Conservation (phyloP, 1,139 yeast genomes). For the Scheffersomyces titani region DNA sequence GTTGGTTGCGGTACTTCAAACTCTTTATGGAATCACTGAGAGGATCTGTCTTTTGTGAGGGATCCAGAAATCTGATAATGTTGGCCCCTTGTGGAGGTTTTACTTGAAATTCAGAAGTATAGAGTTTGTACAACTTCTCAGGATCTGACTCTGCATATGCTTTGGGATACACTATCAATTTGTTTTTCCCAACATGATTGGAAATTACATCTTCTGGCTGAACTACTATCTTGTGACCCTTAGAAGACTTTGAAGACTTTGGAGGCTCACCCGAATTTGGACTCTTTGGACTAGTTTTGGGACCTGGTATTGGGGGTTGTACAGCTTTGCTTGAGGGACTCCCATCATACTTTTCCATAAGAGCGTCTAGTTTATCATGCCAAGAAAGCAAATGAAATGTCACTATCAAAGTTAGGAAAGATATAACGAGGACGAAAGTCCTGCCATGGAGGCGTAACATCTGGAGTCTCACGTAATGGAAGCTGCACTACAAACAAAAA, state of each 20-base stretch:
- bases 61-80: slow-evolving; percentile 2
- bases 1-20: slow-evolving; percentile 6
- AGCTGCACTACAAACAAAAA: not conserved
- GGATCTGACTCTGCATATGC: not conserved
- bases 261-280: too few species aligned
- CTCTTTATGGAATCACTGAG: not conserved
- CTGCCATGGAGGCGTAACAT: not conserved
- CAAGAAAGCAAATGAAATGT: not conserved
- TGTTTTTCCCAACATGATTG: not conserved
- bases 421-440: not conserved
- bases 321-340: not conserved
- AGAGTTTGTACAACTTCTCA: not conserved
- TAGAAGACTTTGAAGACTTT: not conserved
- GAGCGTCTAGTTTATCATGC: not conserved
- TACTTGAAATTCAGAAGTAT: not conserved
- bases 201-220: not conserved
- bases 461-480: not conserved
- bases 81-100: slow-evolving; percentile 2
- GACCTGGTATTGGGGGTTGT: not conserved
- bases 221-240: not conserved
- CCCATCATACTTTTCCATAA: not conserved
- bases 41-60: not conserved
- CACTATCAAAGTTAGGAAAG: not conserved
- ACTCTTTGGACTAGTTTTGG: too few species aligned
- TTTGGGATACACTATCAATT: not conserved